These are phyloP conservation scores for Suillus plorans DNA, from an alignment of 768 basidiomycete species.

Conservation along the genomic window DNA sequence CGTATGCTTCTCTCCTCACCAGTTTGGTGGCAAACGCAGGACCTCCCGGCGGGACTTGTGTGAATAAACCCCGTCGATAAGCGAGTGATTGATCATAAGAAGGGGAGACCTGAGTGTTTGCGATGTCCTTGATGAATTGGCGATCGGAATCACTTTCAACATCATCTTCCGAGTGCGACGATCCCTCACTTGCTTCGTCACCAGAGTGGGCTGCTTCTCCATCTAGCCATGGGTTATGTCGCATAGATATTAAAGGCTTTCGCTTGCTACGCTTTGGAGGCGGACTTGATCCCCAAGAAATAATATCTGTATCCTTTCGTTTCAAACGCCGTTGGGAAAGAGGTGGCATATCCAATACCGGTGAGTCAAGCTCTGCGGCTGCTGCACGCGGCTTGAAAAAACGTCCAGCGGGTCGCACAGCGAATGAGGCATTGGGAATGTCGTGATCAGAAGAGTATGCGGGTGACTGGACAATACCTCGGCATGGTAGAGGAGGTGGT, in stretches of 20 bases:
- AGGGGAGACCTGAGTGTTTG: slow-evolving; percentile 65
- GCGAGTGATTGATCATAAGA: slow-evolving; percentile 72
- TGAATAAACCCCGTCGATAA: slow-evolving; percentile 72
- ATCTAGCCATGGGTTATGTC: slow-evolving; percentile 53
- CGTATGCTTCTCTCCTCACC: slow-evolving; percentile 42
- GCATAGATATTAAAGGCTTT: slow-evolving; percentile 34
- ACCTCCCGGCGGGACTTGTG: slow-evolving; percentile 53
- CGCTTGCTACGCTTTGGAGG: slow-evolving; percentile 15
- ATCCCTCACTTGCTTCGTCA: slow-evolving; percentile 69
- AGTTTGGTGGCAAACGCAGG: slow-evolving; percentile 61
- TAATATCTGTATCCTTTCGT: slow-evolving; percentile 28
- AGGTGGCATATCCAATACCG: slow-evolving; percentile 32
- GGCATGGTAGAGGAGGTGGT: slow-evolving; percentile 35
- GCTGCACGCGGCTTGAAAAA: slow-evolving; percentile 25
- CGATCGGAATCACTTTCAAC: slow-evolving; percentile 66
- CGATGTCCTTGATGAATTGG: slow-evolving; percentile 60
- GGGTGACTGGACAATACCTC: slow-evolving; percentile 20
- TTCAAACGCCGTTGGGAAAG: slow-evolving; percentile 28
- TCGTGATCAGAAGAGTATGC: slow-evolving; percentile 20
- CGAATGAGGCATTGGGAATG: slow-evolving; percentile 43
- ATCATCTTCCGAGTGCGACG: slow-evolving; percentile 51
- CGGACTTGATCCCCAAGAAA: slow-evolving; percentile 20
- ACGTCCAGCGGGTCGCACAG: slow-evolving; percentile 40
- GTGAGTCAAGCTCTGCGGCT: slow-evolving; percentile 26
- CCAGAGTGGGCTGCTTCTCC: slow-evolving; percentile 78